Base-by-base conservation (phyloP, 192 early-diverging fungal genomes). In the Piromyces sp. region DNA sequence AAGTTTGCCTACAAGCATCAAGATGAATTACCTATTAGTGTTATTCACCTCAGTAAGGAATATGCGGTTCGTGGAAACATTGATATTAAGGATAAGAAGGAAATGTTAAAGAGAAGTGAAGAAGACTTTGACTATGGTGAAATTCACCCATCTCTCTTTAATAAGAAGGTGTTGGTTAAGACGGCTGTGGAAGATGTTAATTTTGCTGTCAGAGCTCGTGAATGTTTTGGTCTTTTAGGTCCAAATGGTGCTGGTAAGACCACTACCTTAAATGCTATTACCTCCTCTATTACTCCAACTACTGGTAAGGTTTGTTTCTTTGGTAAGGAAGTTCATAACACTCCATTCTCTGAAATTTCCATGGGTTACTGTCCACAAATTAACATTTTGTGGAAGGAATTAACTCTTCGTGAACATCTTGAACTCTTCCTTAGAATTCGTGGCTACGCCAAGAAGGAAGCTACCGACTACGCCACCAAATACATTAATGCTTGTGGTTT, bases 361-460 rank as follows among this genome's bases (percentile, higher is more conserved):
- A 85, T 88, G 30, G 87, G 88, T 37, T 83, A 86, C n/a, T 88
- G 87, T 81, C 85, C 83, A 30, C 87, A 88, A 80, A 83, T 83
- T 78, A 86, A 88, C 81, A 37, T 88, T 30, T 38, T 87, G 29
- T 88, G 83, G 82, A 83, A 82, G 7, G 83, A 83, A 28, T 30
- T 86, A 78, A 86, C 85, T 30, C 83, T 82, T 31, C 85, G 85
- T 12, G 88, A 89, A 38, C 88, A 89, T 33, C 30, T 88, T 15
- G 51, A 79, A 31, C 79, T 87, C 1, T 86, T 86, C 83, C 86
- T 86, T 30, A 83, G 79, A 30, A 84, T 90, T 80, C 86, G 87
- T 79, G 88, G 86, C 22, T 30, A 79, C 17, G 79, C 85, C 16
- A 26, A 82, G 2, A 80, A 85, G 12, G 82, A 79, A 6, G 84